Conservation (phyloP, 1,284 basidiomycete genomes). For the Pascua sp. region DNA sequence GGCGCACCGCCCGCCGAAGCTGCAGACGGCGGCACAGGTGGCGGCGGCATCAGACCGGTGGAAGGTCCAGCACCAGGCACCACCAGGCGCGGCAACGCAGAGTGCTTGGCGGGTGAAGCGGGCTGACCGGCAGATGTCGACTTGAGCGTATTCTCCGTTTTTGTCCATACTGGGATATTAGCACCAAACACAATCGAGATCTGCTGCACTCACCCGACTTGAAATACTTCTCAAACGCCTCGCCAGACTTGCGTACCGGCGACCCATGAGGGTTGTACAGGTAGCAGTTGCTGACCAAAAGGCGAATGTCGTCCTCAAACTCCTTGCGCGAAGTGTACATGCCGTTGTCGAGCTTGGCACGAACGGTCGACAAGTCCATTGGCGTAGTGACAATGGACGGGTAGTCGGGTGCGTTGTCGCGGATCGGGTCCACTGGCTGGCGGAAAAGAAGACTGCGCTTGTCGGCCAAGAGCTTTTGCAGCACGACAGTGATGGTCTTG, state of each 20-base stretch:
- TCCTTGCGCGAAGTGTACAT: slow-evolving; percentile 74
- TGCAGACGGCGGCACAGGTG: slow-evolving; percentile 5
- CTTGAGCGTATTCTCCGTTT: slow-evolving; percentile 38
- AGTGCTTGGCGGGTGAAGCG: too few species aligned
- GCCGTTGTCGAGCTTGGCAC: slow-evolving; percentile 79
- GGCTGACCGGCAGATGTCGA: slow-evolving; percentile 12
- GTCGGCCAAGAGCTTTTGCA: slow-evolving; percentile 67
- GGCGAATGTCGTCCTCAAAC: slow-evolving; percentile 80
- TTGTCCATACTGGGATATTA: slow-evolving; percentile 30
- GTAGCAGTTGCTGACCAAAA: slow-evolving; percentile 86
- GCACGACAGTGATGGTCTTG: slow-evolving; percentile 70
- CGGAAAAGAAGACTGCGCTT: slow-evolving; percentile 56
- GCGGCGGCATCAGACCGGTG: slow-evolving; percentile 17
- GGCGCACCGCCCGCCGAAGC: slow-evolving; percentile 1
- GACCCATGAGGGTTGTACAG: slow-evolving; percentile 74
- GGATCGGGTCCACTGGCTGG: slow-evolving; percentile 83
- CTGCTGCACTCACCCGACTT: slow-evolving; percentile 64
- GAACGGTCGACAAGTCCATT: slow-evolving; percentile 91
- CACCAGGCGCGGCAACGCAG: too few species aligned
- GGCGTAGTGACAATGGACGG: slow-evolving; percentile 86
- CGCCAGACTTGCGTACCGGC: slow-evolving; percentile 71
- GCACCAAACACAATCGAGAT: not conserved
- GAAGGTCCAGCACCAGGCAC: too few species aligned
- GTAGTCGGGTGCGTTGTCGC: slow-evolving; percentile 81
- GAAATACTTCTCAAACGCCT: slow-evolving; percentile 75